Percentiles rank a stretch among this genome's conserved stretches.
Evolutionary conservation across 2,329 filamentous ascomycete species (phyloP).

Genomic region (Kalaharituber pfeilii): DNA sequence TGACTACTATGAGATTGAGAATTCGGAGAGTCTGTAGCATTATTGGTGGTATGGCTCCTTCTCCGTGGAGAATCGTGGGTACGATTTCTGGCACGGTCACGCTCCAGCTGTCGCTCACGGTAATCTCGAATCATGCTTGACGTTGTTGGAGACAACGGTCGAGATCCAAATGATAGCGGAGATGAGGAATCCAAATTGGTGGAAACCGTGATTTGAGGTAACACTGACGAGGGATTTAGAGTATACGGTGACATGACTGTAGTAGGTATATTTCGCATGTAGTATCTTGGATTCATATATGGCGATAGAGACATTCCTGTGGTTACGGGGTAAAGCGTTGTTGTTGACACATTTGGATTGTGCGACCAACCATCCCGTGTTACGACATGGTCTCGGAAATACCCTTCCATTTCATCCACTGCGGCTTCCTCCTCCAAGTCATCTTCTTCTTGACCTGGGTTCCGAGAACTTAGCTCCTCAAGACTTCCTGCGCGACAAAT

Average conservation of each 20-base stretch:
- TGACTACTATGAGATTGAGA: slow-evolving; percentile 1
- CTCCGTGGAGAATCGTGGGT: slow-evolving; percentile 14
- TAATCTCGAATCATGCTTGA: slow-evolving; percentile 15
- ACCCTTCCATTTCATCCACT: neutral
- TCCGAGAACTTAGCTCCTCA: slow-evolving; percentile 9
- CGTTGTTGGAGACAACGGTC: slow-evolving; percentile 4
- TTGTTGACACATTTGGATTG: neutral
- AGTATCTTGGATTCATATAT: slow-evolving; percentile 5
- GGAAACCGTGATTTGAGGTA: slow-evolving; percentile 2
- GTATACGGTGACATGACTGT: slow-evolving; percentile 7
- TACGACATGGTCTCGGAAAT: neutral
- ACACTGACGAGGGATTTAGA: slow-evolving; percentile 2
- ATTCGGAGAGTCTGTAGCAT: slow-evolving; percentile 12
- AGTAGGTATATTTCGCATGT: slow-evolving; percentile 3
- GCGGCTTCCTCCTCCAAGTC: slow-evolving; percentile 6
- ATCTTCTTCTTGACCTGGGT: slow-evolving; percentile 9
- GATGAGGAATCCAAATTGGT: slow-evolving; percentile 1
- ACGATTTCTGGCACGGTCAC: slow-evolving; percentile 14
- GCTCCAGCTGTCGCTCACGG: slow-evolving; percentile 13
- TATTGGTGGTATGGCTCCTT: slow-evolving; percentile 15
- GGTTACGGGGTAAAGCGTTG: neutral
- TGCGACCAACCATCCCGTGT: neutral
- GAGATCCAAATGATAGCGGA: neutral
- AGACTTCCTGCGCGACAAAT: slow-evolving; percentile 6
- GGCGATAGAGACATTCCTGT: slow-evolving; percentile 2